Base-by-base conservation (phyloP, 768 basidiomycete genomes). In the Sporobolomyces roseus region DNA sequence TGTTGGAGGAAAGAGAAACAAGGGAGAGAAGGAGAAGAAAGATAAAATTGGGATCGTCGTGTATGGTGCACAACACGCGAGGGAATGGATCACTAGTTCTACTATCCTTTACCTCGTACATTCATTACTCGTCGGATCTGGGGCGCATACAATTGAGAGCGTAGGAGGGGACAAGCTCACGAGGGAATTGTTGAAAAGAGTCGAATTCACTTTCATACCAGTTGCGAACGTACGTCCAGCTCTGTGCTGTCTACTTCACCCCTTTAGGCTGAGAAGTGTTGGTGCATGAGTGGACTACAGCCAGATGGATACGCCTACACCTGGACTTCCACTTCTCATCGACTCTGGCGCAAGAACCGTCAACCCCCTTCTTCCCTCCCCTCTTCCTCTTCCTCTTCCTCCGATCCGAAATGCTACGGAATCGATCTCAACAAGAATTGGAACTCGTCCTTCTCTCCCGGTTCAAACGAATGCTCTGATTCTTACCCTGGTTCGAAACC, bases 391-490 rank as follows among this genome's bases (percentile, higher is more conserved):
- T 23, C 48, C 21, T 23, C 48, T 49, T 74, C 85, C 23, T 82
- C 38, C 38, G 38, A 41, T 41, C 38, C n/a, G n/a, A 82, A 49
- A 52, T 89, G 88, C 74, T 71, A 83, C 16, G 88, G 91, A 0
- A 79, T 91, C 33, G 91, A 92, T 76, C 86, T 90, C 83, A 90
- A 91, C 77, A 80, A 88, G 45, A 89, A 90, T 83, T 68, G 87
- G 88, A 89, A 87, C 55, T 41, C 38, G 17, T 35, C 68, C 30
- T 75, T 64, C 41, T 27, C 45, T 23, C 48, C 50, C 21, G 46
- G 61, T 8, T 9, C 65, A 78, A 61, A 54, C 86, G 72, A 83
- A 87, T 93, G 91, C 76, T 85, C 85, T 7, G 84, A 88, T 55
- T 86, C 86, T 82, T 92, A 86, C 74, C 87, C 89, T 0, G 91